Conservation (phyloP, 495 filamentous ascomycete genomes). For the Penicillium samsonianum region DNA sequence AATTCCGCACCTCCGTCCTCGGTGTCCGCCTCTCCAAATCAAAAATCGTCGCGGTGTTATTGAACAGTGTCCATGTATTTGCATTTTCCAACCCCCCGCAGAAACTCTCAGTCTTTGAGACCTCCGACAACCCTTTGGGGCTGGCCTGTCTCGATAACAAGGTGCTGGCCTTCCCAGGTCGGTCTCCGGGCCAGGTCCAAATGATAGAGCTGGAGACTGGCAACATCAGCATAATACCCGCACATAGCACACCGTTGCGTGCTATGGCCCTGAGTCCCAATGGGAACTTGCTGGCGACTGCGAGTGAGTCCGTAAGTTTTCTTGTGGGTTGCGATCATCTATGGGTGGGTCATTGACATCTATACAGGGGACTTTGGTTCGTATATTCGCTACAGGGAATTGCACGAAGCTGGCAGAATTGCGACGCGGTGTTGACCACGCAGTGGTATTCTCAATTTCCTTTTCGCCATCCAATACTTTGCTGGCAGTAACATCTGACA, state of each 20-base stretch:
- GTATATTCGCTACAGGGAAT: conserved; percentile 75
- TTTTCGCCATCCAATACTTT: conserved; percentile 78
- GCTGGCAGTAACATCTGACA: conserved; percentile 95
- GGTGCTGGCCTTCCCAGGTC: conserved; percentile 77
- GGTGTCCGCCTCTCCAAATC: conserved; percentile 76
- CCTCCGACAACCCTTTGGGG: conserved; percentile 81
- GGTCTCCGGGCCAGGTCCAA: conserved; percentile 87
- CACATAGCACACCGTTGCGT: conserved; percentile 75
- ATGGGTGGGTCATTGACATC: conserved; percentile 11
- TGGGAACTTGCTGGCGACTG: conserved; percentile 83
- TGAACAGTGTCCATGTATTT: conserved; percentile 83
- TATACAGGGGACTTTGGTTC: conserved; percentile 77
- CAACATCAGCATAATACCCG: conserved; percentile 92
- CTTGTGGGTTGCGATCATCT: background rate
- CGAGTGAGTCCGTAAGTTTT: conserved; percentile 73
- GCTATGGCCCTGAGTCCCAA: conserved; percentile 80
- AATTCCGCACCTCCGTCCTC: conserved; percentile 73
- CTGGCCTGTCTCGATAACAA: conserved; percentile 75
- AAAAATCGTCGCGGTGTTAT: conserved; percentile 76
- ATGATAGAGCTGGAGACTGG: conserved; percentile 77
- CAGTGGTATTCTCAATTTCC: conserved; percentile 80
- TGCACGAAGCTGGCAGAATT: conserved; percentile 80
- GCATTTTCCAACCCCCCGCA: conserved; percentile 76
- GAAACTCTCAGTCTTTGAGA: conserved; percentile 76
- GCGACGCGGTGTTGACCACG: conserved; percentile 84